Evolutionary conservation across 1,139 yeast genomes (phyloP).

Genomic region (Debaryomyces robertsiae): DNA sequence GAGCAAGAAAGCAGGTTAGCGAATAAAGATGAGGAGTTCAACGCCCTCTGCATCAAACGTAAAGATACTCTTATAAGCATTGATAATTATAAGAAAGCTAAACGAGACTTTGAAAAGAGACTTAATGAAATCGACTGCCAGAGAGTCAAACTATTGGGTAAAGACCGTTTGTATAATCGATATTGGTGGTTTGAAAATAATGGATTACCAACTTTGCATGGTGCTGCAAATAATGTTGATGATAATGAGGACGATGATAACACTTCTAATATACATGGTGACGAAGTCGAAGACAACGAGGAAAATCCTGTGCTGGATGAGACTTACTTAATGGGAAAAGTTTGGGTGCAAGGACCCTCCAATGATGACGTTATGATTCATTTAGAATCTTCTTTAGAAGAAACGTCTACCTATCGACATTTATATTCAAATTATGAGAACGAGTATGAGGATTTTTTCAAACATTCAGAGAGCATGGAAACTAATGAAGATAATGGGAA

Average conservation of each 20-base stretch:
- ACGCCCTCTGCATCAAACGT: slow-evolving; percentile 45
- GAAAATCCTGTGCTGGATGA: slow-evolving; percentile 49
- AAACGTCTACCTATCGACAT: slow-evolving; percentile 15
- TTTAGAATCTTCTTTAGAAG: slow-evolving; percentile 16
- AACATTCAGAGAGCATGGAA: slow-evolving; percentile 3
- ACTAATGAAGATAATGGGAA: background rate
- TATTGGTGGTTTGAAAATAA: slow-evolving; percentile 96
- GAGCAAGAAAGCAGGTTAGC: slow-evolving; percentile 54
- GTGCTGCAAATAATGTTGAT: slow-evolving; percentile 40
- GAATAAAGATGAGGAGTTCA: slow-evolving; percentile 47
- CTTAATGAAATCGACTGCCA: slow-evolving; percentile 75
- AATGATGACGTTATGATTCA: slow-evolving; percentile 53
- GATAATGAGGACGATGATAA: slow-evolving; percentile 38
- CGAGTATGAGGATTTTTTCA: slow-evolving; percentile 10
- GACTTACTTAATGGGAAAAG: slow-evolving; percentile 79
- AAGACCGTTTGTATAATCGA: slow-evolving; percentile 79
- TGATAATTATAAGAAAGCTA: slow-evolving; percentile 47
- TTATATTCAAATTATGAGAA: slow-evolving; percentile 12
- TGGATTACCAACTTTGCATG: slow-evolving; percentile 68
- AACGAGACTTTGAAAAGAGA: slow-evolving; percentile 55
- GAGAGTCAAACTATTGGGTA: slow-evolving; percentile 74
- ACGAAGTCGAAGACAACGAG: slow-evolving; percentile 27
- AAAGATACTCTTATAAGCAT: slow-evolving; percentile 42
- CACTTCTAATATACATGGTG: slow-evolving; percentile 35
- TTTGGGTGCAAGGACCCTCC: slow-evolving; percentile 95